Percentiles rank a stretch among this genome's conserved stretches.
These are phyloP conservation scores for Scheffersomyces illinoinensis DNA, from an alignment of 1,139 yeast genomes.

Conservation along the genomic window DNA sequence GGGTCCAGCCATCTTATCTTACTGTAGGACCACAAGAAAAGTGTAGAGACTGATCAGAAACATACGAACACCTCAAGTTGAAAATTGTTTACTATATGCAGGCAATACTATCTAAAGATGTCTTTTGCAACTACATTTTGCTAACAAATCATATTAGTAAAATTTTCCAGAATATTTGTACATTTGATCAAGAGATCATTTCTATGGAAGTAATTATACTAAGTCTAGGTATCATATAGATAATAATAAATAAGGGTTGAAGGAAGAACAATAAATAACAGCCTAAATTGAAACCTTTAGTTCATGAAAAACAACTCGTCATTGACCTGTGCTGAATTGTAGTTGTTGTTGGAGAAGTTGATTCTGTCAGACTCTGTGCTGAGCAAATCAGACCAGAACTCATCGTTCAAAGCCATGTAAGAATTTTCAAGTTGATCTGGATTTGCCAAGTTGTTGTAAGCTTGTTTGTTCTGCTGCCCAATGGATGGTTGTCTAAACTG, in stretches of 20 bases:
- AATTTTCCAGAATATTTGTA: not conserved
- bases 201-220: not conserved
- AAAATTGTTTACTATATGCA: not conserved
- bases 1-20: not conserved
- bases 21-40: not conserved
- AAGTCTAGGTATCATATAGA: not conserved
- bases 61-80: not conserved
- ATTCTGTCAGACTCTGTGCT: conserved; percentile 37
- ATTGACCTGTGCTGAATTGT: conserved; percentile 11
- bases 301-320: conserved; percentile 35
- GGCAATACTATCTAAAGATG: not conserved
- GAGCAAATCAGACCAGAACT: conserved; percentile 45
- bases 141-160: too few species aligned
- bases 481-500: not conserved
- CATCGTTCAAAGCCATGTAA: conserved; percentile 39
- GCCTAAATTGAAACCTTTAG: conserved; percentile 1
- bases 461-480: not conserved
- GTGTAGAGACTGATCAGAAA: not conserved
- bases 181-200: not conserved
- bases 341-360: conserved; percentile 32
- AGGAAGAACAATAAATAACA: not conserved
- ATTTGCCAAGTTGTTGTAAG: conserved; percentile 10
- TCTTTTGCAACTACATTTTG: not conserved
- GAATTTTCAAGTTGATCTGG: conserved; percentile 29
- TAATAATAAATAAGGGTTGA: not conserved